Evolutionary conservation across 1,284 basidiomycete species (phyloP), one percentile per base, ranked within the genome.

Genomic region (Heliocybe sulcata): DNA sequence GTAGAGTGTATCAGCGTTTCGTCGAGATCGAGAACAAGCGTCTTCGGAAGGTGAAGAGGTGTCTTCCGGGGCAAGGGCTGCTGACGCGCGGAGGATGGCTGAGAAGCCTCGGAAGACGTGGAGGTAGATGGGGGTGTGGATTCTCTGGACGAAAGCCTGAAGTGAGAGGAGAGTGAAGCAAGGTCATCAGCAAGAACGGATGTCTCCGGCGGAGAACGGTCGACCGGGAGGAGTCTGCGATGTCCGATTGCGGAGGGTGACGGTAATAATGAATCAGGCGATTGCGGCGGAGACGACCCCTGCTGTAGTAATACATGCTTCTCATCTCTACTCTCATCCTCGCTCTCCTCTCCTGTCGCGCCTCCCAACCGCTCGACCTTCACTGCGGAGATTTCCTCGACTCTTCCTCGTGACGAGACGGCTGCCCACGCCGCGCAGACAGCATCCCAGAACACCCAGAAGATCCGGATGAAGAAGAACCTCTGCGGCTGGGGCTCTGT

Each of bases 1-100:
- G 94, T 99, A 1, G 95, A 98, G 67, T 99, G 96, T 57, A 99
- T 98, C 55, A 99, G 82, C 0, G 96, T 99, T 73, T 99, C 96
- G 69, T 99, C 96, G 42, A 99, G 77, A 72, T 99, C 96, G 50
- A 99, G 83, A 20, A 98, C 94, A 27, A 98, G 83, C 0, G 93
- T 96, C 75, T 98, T 98, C 48, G 83, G 91, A 20, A 82, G 74
- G 65, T 88, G 89, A 63, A 94, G 87, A 1, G 87, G 84, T 0
- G 85, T 81, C 64, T 78, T 82, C 57, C 80, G 79, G 20, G 79
- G 63, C 38, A 72, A 61, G 54, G 77, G 62, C 47, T 22, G 14
- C 23, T 49, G 47, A 26, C 47, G 47, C 47, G 23, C 3, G 12
- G 47, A 49, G 47, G 47, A 23, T 19, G 12, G 33, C 27, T 35